Percentiles rank a stretch among this genome's conserved stretches.
Evolutionary conservation across 805 yeast genomes (phyloP).

Genomic region (Yarrowia phangngaensis): DNA sequence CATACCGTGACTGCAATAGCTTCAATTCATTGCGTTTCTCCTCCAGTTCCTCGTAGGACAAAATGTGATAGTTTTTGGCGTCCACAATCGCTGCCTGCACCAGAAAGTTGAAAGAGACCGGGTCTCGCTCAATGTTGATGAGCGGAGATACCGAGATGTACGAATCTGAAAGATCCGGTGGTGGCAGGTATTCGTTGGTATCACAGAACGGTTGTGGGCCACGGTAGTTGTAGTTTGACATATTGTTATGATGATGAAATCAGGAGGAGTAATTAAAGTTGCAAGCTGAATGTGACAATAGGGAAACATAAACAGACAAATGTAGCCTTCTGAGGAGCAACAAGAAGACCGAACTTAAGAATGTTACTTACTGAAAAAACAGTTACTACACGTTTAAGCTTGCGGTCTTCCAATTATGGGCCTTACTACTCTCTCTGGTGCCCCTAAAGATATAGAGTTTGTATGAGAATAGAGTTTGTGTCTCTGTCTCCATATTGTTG

Average conservation of each 20-base stretch:
- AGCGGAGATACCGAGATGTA: constrained; percentile 33
- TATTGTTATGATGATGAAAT: neutral
- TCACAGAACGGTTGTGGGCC: constrained; percentile 10
- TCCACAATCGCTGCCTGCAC: constrained; percentile 35
- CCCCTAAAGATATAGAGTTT: no score
- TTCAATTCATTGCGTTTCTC: constrained; percentile 30
- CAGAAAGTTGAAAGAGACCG: constrained; percentile 33
- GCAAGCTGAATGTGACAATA: no score
- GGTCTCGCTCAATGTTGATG: constrained; percentile 31
- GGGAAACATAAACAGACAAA: no score
- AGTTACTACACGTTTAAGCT: no score
- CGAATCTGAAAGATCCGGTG: constrained; percentile 4
- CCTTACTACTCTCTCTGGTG: no score
- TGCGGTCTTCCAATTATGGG: no score
- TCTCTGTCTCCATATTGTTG: no score
- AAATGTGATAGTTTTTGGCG: constrained; percentile 32
- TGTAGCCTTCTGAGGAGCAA: no score
- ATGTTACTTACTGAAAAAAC: no score
- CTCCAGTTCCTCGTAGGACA: constrained; percentile 34
- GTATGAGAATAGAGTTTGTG: no score
- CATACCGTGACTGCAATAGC: constrained; percentile 29
- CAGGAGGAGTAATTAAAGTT: constrained; percentile 1
- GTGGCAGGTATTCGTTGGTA: constrained; percentile 10
- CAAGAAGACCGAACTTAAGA: no score
- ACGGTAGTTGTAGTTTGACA: constrained; percentile 25